A percentile compares a stretch with the other conserved stretches of the same genome.
Evolutionary conservation across 2,329 filamentous ascomycete species (phyloP).

Genomic region (Clarireedia monteithiana): DNA sequence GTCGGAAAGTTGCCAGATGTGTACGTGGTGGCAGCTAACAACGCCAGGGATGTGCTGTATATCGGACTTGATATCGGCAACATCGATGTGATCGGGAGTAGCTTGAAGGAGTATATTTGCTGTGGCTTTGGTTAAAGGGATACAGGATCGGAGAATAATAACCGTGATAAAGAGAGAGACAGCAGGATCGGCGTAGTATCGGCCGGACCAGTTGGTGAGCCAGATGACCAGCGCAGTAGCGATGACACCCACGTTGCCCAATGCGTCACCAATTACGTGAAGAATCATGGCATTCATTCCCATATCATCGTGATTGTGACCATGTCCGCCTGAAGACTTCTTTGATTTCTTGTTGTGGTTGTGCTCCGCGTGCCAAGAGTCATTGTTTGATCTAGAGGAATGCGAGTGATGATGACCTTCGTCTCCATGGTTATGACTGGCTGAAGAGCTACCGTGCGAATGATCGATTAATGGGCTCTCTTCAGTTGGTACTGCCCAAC

Average conservation of each 20-base stretch:
- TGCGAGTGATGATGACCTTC: constrained; percentile 12
- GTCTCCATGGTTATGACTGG: constrained; percentile 15
- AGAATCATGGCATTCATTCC: constrained; percentile 87
- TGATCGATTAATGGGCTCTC: constrained; percentile 20
- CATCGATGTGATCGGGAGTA: constrained; percentile 78
- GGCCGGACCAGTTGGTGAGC: constrained; percentile 74
- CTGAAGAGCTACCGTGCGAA: background rate
- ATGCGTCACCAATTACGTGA: constrained; percentile 72
- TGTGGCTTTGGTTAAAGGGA: constrained; percentile 72
- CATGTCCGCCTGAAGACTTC: constrained; percentile 52
- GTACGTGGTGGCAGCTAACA: constrained; percentile 86
- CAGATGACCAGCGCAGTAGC: constrained; percentile 81
- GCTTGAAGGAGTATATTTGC: constrained; percentile 89
- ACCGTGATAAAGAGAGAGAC: constrained; percentile 92
- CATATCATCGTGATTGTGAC: constrained; percentile 79
- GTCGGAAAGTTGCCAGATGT: constrained; percentile 96
- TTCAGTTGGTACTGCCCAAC: constrained; percentile 32
- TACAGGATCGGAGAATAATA: constrained; percentile 64
- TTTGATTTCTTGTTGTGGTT: constrained; percentile 69
- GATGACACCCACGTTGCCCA: constrained; percentile 83
- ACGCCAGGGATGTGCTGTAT: constrained; percentile 81
- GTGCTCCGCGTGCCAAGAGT: constrained; percentile 57
- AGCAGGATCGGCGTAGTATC: constrained; percentile 81
- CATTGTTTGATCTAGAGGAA: constrained; percentile 9
- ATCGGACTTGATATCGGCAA: constrained; percentile 87